phyloP scores from a whole-genome alignment of 164 flowering plant genomes.

The Dillenia turbinata region DNA sequence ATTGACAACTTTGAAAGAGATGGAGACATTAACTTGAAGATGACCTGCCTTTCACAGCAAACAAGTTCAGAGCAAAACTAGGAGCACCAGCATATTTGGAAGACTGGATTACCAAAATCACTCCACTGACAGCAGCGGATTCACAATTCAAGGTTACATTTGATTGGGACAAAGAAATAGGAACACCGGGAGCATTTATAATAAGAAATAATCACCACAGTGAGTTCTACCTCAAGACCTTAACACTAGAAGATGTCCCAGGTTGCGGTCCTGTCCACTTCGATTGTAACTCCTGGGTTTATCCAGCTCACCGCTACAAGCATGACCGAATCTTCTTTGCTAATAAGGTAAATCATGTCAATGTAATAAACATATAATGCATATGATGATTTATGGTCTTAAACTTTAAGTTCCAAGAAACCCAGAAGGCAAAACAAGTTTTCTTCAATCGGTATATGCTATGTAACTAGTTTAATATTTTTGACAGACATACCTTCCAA shows the following conservation, averaged over 20 bases:
- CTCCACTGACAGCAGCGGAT: constrained; percentile 26
- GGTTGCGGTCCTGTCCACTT: constrained; percentile 44
- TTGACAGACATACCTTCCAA: constrained; percentile 65
- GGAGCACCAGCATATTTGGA: constrained; percentile 56
- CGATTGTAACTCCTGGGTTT: constrained; percentile 66
- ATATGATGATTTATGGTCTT: too few relatives aligned
- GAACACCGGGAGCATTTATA: constrained; percentile 49
- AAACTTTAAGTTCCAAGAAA: too few relatives aligned
- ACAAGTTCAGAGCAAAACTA: constrained; percentile 34
- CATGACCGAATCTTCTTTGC: constrained; percentile 49
- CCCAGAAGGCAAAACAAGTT: too few relatives aligned
- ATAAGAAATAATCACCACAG: constrained; percentile 40
- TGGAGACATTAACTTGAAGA: too few relatives aligned
- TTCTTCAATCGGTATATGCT: too few relatives aligned
- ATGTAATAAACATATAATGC: too few relatives aligned
- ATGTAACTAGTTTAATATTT: too few relatives aligned
- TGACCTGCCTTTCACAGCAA: constrained; percentile 19
- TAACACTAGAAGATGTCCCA: constrained; percentile 53
- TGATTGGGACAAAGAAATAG: constrained; percentile 47
- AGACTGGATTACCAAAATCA: constrained; percentile 41
- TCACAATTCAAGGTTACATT: constrained; percentile 34
- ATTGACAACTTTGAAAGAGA: too few relatives aligned
- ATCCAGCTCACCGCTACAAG: constrained; percentile 38
- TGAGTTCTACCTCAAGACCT: constrained; percentile 43
- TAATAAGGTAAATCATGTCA: constrained; percentile 34